Conservation (phyloP, 1,284 basidiomycete genomes). For the Melampsora larici-populina region DNA sequence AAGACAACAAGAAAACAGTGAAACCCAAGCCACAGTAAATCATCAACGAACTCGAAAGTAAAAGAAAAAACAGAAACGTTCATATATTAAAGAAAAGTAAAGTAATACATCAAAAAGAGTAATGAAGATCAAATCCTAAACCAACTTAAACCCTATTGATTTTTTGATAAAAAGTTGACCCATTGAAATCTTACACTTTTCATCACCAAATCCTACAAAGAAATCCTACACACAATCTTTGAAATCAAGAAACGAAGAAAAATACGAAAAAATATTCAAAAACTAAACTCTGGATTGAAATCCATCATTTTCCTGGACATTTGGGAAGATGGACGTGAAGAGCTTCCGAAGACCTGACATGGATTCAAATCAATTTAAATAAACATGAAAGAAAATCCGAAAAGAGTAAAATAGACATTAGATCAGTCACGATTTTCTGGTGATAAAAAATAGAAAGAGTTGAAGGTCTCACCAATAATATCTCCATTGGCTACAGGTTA, state of each 20-base stretch:
- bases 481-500: constrained; percentile 11
- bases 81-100: too few species aligned
- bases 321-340: constrained; percentile 19
- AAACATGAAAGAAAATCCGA: background rate
- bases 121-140: too few species aligned
- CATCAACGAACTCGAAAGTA: too few species aligned
- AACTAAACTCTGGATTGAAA: background rate
- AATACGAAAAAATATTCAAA: background rate
- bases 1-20: too few species aligned
- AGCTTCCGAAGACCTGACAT: constrained; percentile 26
- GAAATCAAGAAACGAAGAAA: background rate
- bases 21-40: too few species aligned
- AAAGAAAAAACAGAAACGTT: too few species aligned
- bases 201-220: background rate
- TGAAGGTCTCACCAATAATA: constrained; percentile 25
- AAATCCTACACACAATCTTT: background rate
- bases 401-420: background rate
- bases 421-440: background rate
- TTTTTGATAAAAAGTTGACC: too few species aligned
- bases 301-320: constrained; percentile 12
- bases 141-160: too few species aligned
- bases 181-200: too few species aligned
- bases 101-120: too few species aligned
- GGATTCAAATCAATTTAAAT: background rate
- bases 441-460: background rate